These are phyloP conservation scores for Trichoderma atrobrunneum DNA, from an alignment of 2,329 filamentous ascomycete species.

Conservation along the genomic window DNA sequence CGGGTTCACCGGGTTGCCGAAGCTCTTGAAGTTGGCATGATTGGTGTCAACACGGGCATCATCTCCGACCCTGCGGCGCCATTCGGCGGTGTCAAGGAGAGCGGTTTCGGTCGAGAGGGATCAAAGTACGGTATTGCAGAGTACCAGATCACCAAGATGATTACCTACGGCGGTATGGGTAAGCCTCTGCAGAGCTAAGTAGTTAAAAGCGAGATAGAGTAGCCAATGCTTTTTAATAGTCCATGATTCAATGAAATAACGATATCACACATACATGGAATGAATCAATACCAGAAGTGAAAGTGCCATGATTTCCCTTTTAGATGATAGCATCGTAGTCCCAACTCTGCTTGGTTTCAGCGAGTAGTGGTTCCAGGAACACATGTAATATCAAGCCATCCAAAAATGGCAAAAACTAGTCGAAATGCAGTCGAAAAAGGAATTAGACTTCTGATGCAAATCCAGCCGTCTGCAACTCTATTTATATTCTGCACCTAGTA, in stretches of 20 bases:
- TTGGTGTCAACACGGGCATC: slow-evolving; percentile 76
- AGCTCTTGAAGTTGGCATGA: slow-evolving; percentile 79
- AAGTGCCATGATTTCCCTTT: neutral
- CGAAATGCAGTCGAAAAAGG: neutral
- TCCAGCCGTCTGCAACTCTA: neutral
- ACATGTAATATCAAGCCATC: neutral
- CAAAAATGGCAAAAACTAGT: neutral
- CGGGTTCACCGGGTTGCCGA: slow-evolving; percentile 62
- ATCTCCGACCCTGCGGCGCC: slow-evolving; percentile 57
- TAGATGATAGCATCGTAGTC: neutral
- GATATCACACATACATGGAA: neutral
- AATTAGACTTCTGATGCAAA: neutral
- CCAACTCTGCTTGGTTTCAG: neutral
- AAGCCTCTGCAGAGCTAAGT: slow-evolving; percentile 49
- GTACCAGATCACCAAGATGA: slow-evolving; percentile 70
- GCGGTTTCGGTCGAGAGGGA: slow-evolving; percentile 76
- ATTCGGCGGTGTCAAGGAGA: slow-evolving; percentile 81
- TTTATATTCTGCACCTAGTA: neutral
- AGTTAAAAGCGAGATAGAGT: neutral
- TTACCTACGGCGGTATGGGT: slow-evolving; percentile 53
- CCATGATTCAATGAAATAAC: slow-evolving; percentile 4
- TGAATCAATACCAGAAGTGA: neutral
- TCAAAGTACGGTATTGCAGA: slow-evolving; percentile 74
- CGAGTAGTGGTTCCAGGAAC: neutral
- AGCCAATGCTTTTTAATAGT: neutral